These are phyloP conservation scores for Pseudomonodictys pantanalensis DNA, from an alignment of 495 filamentous ascomycete species.

Conservation along the genomic window DNA sequence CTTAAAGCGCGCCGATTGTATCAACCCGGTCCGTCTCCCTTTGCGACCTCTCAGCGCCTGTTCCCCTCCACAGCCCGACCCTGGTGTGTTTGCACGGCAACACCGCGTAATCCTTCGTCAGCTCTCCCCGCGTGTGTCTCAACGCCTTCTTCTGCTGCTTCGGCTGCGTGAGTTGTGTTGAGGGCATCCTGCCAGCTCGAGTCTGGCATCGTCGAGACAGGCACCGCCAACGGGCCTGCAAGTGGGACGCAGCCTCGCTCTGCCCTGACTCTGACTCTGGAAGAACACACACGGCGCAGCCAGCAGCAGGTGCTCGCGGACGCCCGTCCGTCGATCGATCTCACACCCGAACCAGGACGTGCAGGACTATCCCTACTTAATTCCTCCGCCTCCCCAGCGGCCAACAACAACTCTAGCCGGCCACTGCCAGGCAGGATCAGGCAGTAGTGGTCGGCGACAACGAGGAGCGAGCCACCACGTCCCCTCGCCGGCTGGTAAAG, in stretches of 20 bases:
- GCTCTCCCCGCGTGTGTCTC: slow-evolving; percentile 13
- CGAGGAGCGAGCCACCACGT: too few species aligned
- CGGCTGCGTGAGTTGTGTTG: slow-evolving; percentile 1
- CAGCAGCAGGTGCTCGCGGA: slow-evolving; percentile 14
- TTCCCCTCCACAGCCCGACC: not conserved
- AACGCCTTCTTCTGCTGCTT: slow-evolving; percentile 3
- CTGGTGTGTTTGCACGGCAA: too few species aligned
- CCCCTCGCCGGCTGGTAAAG: too few species aligned
- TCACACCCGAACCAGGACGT: slow-evolving; percentile 21
- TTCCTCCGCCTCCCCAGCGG: not conserved
- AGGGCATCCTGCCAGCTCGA: slow-evolving; percentile 8
- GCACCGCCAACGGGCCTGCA: not conserved
- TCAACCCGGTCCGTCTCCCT: slow-evolving; percentile 2
- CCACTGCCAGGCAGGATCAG: too few species aligned
- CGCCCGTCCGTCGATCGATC: slow-evolving; percentile 30
- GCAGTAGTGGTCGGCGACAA: too few species aligned
- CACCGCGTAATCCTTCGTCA: slow-evolving; percentile 30
- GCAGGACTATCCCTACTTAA: slow-evolving; percentile 18
- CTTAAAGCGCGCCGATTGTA: slow-evolving; percentile 25
- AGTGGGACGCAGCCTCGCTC: not conserved
- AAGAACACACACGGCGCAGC: slow-evolving; percentile 3
- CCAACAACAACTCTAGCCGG: slow-evolving; percentile 12
- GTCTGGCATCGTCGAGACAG: not conserved
- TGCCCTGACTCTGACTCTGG: not conserved
- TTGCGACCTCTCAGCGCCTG: not conserved